Evolutionary conservation across 2,329 filamentous ascomycete genomes (phyloP), one percentile per base, ranked within the genome.

Genomic region (Phialophora verrucosa): DNA sequence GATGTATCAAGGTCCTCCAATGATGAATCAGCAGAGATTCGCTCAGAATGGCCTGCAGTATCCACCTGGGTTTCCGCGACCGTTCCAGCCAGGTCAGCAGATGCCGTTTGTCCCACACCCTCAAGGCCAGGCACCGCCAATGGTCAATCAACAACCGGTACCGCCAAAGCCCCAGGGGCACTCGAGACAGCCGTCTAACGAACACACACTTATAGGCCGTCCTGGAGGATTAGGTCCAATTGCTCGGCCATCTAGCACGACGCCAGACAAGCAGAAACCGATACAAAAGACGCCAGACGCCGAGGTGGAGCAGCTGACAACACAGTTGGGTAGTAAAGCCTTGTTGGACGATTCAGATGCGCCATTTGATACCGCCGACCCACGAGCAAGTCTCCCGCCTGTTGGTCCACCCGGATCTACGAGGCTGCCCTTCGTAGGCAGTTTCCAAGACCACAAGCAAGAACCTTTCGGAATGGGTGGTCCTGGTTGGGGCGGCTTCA

Each of bases 241-340:
- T 69, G 92, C 94, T 69, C 87, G 93, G 38, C 94, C 95, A 0
- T 89, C 89, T 17, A 97, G 93, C 76, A 87, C 84, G 10, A 83
- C 84, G 68, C 85, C 85, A 32, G 82, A 81, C 62, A 84, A 84
- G 50, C 78, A 75, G 69, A 78, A 76, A 62, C 76, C 76, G 20
- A 76, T 79, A 32, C 79, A 82, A 23, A 75, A 76, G 65, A 76
- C 75, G 50, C 75, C 77, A 1, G 83, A 84, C 29, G 79, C 82
- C 31, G 88, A 90, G 63, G 81, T 92, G 23, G 92, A 94, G 63
- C 87, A 91, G 57, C 80, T 91, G 62, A 90, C 88, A 69, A 87
- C 90, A 67, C 93, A 95, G 73, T 84, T 99, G 29, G 95, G 95
- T 12, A 98, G 94, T 78, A 93, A 92, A 73, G 95, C 93, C 12